Base-by-base conservation (phyloP, 768 basidiomycete species). In the Dentipellis sp. region DNA sequence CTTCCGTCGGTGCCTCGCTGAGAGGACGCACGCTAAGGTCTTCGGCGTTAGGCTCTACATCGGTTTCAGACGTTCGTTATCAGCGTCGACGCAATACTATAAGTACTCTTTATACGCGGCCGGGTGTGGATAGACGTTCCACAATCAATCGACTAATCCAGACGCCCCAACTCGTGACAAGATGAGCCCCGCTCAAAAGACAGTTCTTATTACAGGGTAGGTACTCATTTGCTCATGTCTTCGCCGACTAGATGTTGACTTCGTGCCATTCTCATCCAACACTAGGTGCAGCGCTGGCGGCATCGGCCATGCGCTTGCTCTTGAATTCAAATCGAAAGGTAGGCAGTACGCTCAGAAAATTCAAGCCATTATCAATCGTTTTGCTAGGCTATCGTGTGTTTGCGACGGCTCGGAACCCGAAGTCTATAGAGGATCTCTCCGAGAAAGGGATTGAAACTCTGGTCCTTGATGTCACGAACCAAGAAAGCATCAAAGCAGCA, bases 401-500 rank as follows among this genome's bases (percentile, higher is more conserved):
- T 38, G 69, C 69, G 9, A 69, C 66, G 0, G 57, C 69, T 10
- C 63, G 67, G 2, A 39, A 53, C 2, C 45, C 61, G 10, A 57
- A 60, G 12, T 55, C 66, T 14, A 63, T 69, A 62, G 47, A 53
- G 14, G 58, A 53, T 8, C 56, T 71, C 6, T 50, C 50, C 3
- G 56, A 19, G 8, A 39, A 51, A 1, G 67, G 63, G 0, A 58
- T 67, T 16, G 56, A 59, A 21, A 64, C 61, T 21, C 42, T 70
- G 7, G 49, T n/a, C 10, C 60, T 71, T 6, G 69, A 71, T 53
- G 69, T 70, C 2, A 67, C 65, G 17, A 45, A 53, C 42, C 50
- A 42, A 3, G 58, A 59, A 10, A 38, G 40, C 23, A 59, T 69
- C 22, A 17, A 36, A 9, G 50, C 53, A 2, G 59, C 59, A 14